These are phyloP conservation scores for Tanacetum coccineum DNA, from an alignment of 129 eudicot genomes.

Conservation along the genomic window DNA sequence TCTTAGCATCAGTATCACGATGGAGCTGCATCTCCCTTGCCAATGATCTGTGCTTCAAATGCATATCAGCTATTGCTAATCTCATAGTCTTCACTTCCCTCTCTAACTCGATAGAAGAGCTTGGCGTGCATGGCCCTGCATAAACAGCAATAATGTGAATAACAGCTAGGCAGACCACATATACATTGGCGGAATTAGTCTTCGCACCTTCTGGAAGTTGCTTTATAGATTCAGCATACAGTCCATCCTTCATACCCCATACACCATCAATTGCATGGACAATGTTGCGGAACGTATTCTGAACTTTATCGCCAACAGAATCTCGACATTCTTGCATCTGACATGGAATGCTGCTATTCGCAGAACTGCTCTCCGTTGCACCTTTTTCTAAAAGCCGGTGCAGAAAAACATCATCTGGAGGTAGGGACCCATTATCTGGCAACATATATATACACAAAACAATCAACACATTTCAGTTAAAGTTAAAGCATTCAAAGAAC, in stretches of 20 bases:
- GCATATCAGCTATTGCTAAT: conserved; percentile 53
- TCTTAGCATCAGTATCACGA: conserved; percentile 67
- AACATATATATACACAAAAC: conserved; percentile 14
- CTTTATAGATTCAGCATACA: conserved; percentile 43
- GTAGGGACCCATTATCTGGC: conserved; percentile 44
- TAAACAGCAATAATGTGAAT: conserved; percentile 16
- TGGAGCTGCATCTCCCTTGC: conserved; percentile 61
- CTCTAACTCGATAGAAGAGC: conserved; percentile 46
- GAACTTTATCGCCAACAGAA: conserved; percentile 39
- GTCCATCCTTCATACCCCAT: conserved; percentile 52
- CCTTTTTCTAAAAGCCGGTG: conserved; percentile 73
- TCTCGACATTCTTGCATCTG: conserved; percentile 42
- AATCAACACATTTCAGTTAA: background rate
- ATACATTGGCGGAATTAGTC: conserved; percentile 21
- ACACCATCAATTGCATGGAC: conserved; percentile 48
- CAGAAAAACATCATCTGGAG: conserved; percentile 58
- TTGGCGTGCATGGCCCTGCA: conserved; percentile 52
- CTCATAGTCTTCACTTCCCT: conserved; percentile 59
- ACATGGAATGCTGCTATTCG: conserved; percentile 31
- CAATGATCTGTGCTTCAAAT: conserved; percentile 68
- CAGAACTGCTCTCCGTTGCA: conserved; percentile 76
- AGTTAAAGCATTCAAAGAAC: background rate
- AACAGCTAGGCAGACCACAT: conserved; percentile 5
- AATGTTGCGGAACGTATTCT: conserved; percentile 48
- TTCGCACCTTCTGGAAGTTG: conserved; percentile 53